A percentile compares a stretch with the other conserved stretches of the same genome.
These are phyloP conservation scores for Ilyonectria sp. DNA, from an alignment of 2,329 filamentous ascomycete species.

Conservation along the genomic window DNA sequence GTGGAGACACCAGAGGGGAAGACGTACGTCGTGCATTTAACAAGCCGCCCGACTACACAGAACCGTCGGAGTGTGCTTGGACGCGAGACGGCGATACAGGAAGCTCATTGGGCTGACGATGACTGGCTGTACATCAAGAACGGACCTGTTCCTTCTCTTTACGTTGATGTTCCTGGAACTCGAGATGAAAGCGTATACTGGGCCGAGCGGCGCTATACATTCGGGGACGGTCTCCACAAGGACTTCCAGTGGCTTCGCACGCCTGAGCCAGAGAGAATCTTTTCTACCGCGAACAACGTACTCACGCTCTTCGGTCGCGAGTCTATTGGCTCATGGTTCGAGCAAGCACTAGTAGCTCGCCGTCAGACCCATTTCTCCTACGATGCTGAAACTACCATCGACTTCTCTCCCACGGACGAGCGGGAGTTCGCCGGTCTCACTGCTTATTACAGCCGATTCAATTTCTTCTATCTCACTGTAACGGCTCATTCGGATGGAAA, in stretches of 20 bases:
- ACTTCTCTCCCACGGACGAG: constrained; percentile 70
- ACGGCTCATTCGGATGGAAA: constrained; percentile 69
- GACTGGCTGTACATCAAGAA: constrained; percentile 76
- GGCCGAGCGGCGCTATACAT: constrained; percentile 64
- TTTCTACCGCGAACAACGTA: constrained; percentile 55
- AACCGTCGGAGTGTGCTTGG: constrained; percentile 68
- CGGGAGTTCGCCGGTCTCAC: constrained; percentile 73
- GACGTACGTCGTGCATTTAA: constrained; percentile 69
- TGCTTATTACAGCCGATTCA: constrained; percentile 75
- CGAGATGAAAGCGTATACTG: constrained; percentile 66
- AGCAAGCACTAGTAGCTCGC: constrained; percentile 69
- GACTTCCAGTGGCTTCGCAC: constrained; percentile 73
- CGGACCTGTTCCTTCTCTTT: constrained; percentile 68
- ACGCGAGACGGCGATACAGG: constrained; percentile 71
- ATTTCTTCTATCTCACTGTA: constrained; percentile 75
- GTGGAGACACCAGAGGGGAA: constrained; percentile 68
- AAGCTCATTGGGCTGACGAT: constrained; percentile 71
- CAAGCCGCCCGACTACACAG: constrained; percentile 66
- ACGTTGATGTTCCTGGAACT: constrained; percentile 64
- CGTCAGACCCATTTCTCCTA: constrained; percentile 74
- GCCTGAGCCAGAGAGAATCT: constrained; percentile 69
- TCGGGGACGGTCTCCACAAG: constrained; percentile 60
- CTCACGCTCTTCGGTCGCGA: constrained; percentile 67
- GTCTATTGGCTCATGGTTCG: constrained; percentile 71
- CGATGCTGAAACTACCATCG: constrained; percentile 70